Conservation (phyloP, 2,329 filamentous ascomycete genomes). For the Aphanocladium album region DNA sequence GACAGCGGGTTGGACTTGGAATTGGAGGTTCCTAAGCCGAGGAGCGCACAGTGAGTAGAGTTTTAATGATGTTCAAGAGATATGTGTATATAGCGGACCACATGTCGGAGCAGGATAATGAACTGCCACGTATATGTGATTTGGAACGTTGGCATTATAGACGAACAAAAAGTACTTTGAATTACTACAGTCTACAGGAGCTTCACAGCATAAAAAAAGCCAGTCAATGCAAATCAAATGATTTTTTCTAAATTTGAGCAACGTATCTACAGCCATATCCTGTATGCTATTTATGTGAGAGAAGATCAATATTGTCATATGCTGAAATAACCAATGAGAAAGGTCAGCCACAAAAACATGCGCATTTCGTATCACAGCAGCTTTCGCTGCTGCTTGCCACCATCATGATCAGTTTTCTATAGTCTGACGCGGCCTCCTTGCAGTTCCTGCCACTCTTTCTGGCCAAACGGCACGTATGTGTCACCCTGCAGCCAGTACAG, state of each 20-base stretch:
- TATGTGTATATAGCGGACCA: slow-evolving; percentile 10
- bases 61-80: slow-evolving; percentile 12
- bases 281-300: background rate
- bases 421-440: slow-evolving; percentile 66
- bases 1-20: slow-evolving; percentile 45
- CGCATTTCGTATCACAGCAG: background rate
- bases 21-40: slow-evolving; percentile 41
- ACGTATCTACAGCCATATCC: background rate
- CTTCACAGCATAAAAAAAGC: slow-evolving; percentile 7
- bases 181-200: background rate
- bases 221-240: background rate
- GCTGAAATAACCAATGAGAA: background rate
- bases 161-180: background rate
- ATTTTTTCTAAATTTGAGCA: background rate
- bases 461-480: slow-evolving; percentile 62
- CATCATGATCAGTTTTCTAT: slow-evolving; percentile 29
- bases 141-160: background rate
- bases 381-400: no score
- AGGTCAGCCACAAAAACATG: background rate
- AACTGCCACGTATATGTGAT: background rate
- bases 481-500: slow-evolving; percentile 62
- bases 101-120: background rate
- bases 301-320: background rate
- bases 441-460: slow-evolving; percentile 64
- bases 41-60: background rate